Base-by-base conservation (phyloP, 371 early-diverging fungal species). In the Quaeritorhiza haematococci region DNA sequence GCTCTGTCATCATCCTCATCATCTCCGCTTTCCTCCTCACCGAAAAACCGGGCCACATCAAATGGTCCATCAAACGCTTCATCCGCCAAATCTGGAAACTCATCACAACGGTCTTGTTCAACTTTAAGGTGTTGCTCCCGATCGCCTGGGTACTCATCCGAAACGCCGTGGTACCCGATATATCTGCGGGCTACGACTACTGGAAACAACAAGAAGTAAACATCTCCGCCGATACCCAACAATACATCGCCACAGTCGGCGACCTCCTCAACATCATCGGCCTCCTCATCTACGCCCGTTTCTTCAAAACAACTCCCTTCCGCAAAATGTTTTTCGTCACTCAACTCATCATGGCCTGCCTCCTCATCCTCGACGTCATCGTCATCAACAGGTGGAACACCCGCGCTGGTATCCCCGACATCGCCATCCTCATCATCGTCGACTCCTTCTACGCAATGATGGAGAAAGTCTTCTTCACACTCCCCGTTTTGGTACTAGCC, bases 401-500 rank as follows among this genome's bases (percentile, higher is more conserved):
- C 42, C 23, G 17, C 8, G 21, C 51, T 17, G 13, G 54, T 6
- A 29, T 56, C 26, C 8, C 21, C 33, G 58, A 27, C 21, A 30
- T 58, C 30, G 15, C 52, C 13, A n/a, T 56, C 59, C 7, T 7
- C 21, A 26, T 57, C 13, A 24, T 56, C 42, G 15, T 1, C 13
- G 13, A 10, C 30, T 17, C 55, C 10, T 17, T 58, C 34, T 46
- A 41, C 35, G 30, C 41, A 38, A 58, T 52, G 7, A 17, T 59
- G 8, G 32, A 53, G 53, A 45, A 33, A 15, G 48, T 63, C 23
- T 48, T 44, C 33, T 44, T n/a, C n/a, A n/a, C 48, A 15, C 53
- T 63, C 53, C 63, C 63, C 4, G 57, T 63, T 35, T 49, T 63
- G 30, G 58, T 62, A 21, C 45, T 62, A 27, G 62, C 62, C 26